Base-by-base conservation (phyloP, 2,329 filamentous ascomycete species). In the Mycocentrospora acerina region DNA sequence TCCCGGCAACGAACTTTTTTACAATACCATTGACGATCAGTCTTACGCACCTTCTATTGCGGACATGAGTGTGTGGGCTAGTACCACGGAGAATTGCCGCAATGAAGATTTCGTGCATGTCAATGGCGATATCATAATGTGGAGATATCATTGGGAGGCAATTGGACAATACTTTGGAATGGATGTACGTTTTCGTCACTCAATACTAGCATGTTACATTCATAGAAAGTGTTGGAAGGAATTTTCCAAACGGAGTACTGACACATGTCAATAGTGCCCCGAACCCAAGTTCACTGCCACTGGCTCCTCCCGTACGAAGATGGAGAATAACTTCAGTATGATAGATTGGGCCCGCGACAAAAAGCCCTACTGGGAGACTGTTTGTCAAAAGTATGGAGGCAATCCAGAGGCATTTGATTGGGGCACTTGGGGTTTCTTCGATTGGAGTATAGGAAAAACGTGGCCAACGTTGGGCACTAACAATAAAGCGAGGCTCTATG, bases 401-500 rank as follows among this genome's bases (percentile, higher is more conserved):
- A 22, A 31, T 3, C 11, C n/a, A 24, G 36, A 39, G 13, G 36
- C 36, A 10, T 39, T 39, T n/a, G 29, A 33, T 22, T 39, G 36
- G 36, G 29, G 36, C 3, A 39, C 36, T 4, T 39, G 36, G 29
- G 25, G 18, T 4, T 39, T 39, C 24, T 28, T 33, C 14, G 36
- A 39, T 29, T 39, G 29, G 29, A 25, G 15, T 9, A 15, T 17
- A 2, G 36, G 36, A 6, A 39, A 39, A 25, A 15, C 4, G 4
- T 39, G 30, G 29, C 28, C n/a, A n/a, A n/a, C n/a, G n/a, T n/a
- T n/a, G n/a, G n/a, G n/a, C n/a, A n/a, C n/a, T n/a, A n/a, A n/a
- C n/a, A n/a, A n/a, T n/a, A n/a, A n/a, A n/a, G n/a, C n/a, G n/a
- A n/a, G n/a, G n/a, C n/a, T n/a, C n/a, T n/a, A n/a, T n/a, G n/a